Percentiles rank a stretch among this genome's conserved stretches.
These are phyloP conservation scores for Sicyos baderoa DNA, from an alignment of 306 rosid genomes.

Conservation along the genomic window DNA sequence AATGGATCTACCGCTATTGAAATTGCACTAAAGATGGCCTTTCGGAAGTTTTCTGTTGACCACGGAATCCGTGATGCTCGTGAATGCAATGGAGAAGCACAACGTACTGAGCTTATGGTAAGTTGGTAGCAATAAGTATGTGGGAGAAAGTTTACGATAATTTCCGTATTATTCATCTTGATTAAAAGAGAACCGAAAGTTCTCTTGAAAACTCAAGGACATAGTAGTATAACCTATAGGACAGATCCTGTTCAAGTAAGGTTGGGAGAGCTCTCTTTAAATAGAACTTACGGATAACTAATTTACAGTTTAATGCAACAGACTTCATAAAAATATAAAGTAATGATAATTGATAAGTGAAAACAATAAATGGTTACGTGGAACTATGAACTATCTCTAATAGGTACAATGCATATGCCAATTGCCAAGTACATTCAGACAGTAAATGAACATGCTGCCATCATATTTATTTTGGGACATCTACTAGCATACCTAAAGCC, in stretches of 20 bases:
- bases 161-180: background rate
- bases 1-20: constrained; percentile 96
- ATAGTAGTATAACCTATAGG: background rate
- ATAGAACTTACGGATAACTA: background rate
- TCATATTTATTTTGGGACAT: background rate
- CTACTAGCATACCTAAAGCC: background rate
- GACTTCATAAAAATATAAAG: background rate
- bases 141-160: background rate
- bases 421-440: background rate
- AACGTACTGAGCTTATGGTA: constrained; percentile 56
- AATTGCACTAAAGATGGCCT: constrained; percentile 96
- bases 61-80: constrained; percentile 45
- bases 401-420: background rate
- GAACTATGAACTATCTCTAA: constrained; percentile 2
- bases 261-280: background rate
- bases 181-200: background rate
- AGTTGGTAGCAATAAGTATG: constrained; percentile 9
- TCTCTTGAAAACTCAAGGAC: background rate
- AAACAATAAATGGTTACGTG: background rate
- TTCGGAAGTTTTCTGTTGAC: constrained; percentile 76
- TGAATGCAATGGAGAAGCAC: constrained; percentile 35
- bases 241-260: background rate
- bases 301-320: background rate
- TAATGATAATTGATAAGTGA: background rate
- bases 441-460: background rate